Conservation (phyloP, 106 monocot species). For the Allium sativum region DNA sequence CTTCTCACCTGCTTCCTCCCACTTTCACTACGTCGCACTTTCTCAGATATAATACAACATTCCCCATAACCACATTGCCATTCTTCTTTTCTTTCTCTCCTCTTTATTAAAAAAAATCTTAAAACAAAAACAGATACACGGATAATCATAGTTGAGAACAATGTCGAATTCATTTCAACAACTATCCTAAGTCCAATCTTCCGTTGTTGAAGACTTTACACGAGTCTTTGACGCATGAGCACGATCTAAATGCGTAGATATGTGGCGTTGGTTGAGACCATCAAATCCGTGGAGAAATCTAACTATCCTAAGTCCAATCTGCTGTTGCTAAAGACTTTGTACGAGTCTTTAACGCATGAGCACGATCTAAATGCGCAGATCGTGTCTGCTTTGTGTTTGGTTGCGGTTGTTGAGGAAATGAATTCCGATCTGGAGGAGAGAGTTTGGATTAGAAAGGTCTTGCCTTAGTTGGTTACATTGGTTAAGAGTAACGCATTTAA, state of each 20-base stretch:
- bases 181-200: slow-evolving; percentile 8
- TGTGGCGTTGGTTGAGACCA: slow-evolving; percentile 60
- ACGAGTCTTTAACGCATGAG: slow-evolving; percentile 66
- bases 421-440: not conserved
- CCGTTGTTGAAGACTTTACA: slow-evolving; percentile 43
- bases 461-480: slow-evolving; percentile 35
- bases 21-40: no score
- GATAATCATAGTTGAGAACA: no score
- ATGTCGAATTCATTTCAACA: slow-evolving; percentile 2
- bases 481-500: slow-evolving; percentile 58
- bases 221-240: slow-evolving; percentile 72
- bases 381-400: slow-evolving; percentile 50
- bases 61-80: no score
- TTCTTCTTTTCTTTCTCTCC: no score
- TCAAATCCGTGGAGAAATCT: slow-evolving; percentile 41
- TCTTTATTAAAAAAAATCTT: no score
- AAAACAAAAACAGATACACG: no score
- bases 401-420: not conserved
- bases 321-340: slow-evolving; percentile 35
- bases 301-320: slow-evolving; percentile 7
- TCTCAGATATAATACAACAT: no score
- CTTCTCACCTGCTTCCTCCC: no score
- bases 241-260: slow-evolving; percentile 62
- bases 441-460: no score
- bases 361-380: slow-evolving; percentile 70